Evolutionary conservation across 2,329 filamentous ascomycete genomes (phyloP).

Genomic region (Microdochium paspali): DNA sequence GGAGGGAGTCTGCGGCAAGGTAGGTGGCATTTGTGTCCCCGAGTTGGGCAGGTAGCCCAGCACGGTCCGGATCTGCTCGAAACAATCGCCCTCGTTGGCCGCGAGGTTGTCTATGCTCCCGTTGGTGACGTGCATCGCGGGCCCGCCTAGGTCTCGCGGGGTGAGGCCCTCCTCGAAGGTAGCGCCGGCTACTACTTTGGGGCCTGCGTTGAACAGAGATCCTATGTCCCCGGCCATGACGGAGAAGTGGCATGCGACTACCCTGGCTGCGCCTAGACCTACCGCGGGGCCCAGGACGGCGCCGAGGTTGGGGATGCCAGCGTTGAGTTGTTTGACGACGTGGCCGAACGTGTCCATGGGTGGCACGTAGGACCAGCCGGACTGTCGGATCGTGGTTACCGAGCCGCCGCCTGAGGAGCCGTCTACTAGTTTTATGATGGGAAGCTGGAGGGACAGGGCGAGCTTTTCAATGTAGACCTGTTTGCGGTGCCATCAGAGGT

Average conservation of each 20-base stretch:
- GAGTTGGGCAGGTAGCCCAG: constrained; percentile 48
- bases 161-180: constrained; percentile 55
- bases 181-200: constrained; percentile 50
- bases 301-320: constrained; percentile 55
- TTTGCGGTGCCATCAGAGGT: background rate
- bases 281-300: constrained; percentile 56
- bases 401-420: constrained; percentile 53
- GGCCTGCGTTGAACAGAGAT: constrained; percentile 53
- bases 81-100: constrained; percentile 49
- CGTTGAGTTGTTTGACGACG: constrained; percentile 48
- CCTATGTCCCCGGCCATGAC: constrained; percentile 58
- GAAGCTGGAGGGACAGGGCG: constrained; percentile 44
- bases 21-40: constrained; percentile 44
- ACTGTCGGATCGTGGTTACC: constrained; percentile 46
- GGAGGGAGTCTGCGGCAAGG: constrained; percentile 18
- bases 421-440: constrained; percentile 56
- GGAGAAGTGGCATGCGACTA: constrained; percentile 53
- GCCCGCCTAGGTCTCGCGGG: constrained; percentile 50
- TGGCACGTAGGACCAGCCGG: constrained; percentile 51
- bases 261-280: constrained; percentile 51
- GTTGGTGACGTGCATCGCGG: constrained; percentile 52
- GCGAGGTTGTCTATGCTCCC: constrained; percentile 59
- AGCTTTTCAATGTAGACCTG: constrained; percentile 50
- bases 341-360: constrained; percentile 42
- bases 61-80: constrained; percentile 48